Evolutionary conservation across 768 basidiomycete species (phyloP), one percentile per base, ranked within the genome.

Genomic region (Lactarius trivialis): DNA sequence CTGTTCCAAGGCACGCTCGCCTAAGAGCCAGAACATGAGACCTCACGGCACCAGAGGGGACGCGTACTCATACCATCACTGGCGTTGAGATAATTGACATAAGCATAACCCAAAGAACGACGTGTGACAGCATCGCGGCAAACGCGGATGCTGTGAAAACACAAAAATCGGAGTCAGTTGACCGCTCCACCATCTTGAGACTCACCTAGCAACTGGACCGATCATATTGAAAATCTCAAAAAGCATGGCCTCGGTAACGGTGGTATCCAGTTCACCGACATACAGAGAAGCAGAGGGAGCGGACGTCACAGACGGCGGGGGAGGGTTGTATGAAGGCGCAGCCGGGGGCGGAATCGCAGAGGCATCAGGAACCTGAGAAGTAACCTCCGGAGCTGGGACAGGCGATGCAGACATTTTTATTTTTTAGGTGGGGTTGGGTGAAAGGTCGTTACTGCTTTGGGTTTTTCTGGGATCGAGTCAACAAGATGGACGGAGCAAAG

Each of bases 221-320:
- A 98, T 93, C 92, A 98, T 96, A 76, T 97, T 97, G 82, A 99
- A 99, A 75, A 99, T 98, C 81, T 99, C 97, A 73, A 98, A 99
- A 58, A 99, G 85, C 93, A 98, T 98, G 61, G 97, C 96, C 81
- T 99, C 97, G 39, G 95, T 92, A 77, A 99, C 97, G 67, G 91
- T 89, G 70, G 91, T 88, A 77, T 98, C 97, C 68, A 99, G 89
- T 79, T 99, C 97, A 63, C 97, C 97, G 66, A 99, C 97, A 78
- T 99, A 99, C 70, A 99, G 91, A 62, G 94, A 97, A 26, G 91
- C 91, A 57, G 91, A 92, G 26, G 91, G 90, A 61, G 87, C 80
- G 63, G 89, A 80, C 45, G 85, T 77, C 63, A 76, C 72, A n/a
- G 79, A 70, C 36, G 85, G 77, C 61, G 77, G 74, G 61, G 81